Percentiles rank a stretch among this genome's conserved stretches.
Conservation (phyloP, 2,329 filamentous ascomycete species). For the Aspergillus phoenicis region DNA sequence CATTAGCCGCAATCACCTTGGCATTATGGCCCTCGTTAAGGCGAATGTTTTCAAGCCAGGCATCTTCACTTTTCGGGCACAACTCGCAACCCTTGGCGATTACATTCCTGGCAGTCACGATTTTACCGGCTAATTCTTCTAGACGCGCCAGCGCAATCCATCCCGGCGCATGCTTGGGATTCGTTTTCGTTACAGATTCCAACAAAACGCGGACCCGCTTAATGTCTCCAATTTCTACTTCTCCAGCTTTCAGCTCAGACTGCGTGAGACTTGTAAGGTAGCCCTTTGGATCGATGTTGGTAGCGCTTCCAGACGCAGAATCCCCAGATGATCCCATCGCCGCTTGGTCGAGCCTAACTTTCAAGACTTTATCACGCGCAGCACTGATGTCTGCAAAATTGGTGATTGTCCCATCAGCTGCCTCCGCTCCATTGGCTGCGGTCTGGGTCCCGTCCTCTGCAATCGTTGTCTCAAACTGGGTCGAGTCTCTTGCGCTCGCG, state of each 20-base stretch:
- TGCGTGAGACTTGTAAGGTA: conserved; percentile 91
- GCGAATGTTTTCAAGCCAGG: conserved; percentile 94
- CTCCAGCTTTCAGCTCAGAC: conserved; percentile 74
- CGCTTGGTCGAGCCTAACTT: conserved; percentile 90
- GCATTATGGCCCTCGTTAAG: conserved; percentile 91
- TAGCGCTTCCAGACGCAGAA: conserved; percentile 74
- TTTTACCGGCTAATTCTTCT: conserved; percentile 90
- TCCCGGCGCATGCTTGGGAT: conserved; percentile 88
- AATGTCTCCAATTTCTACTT: conserved; percentile 88
- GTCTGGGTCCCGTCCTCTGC: conserved; percentile 70
- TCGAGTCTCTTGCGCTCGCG: conserved; percentile 77
- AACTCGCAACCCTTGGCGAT: conserved; percentile 86
- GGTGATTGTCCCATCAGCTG: conserved; percentile 83
- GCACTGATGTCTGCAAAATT: conserved; percentile 98
- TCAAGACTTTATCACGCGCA: conserved; percentile 90
- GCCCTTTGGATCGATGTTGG: conserved; percentile 90
- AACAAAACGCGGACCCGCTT: conserved; percentile 88
- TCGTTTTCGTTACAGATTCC: conserved; percentile 97
- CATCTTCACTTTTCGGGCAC: conserved; percentile 91
- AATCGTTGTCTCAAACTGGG: conserved; percentile 86
- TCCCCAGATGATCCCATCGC: conserved; percentile 71
- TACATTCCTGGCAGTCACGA: conserved; percentile 82
- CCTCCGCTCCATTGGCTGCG: conserved; percentile 50
- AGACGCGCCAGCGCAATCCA: conserved; percentile 94
- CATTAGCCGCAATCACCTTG: conserved; percentile 91